A percentile compares a stretch with the other conserved stretches of the same genome.
These are phyloP conservation scores for Termitomyces sp. DNA, from an alignment of 768 basidiomycete species.

Conservation along the genomic window DNA sequence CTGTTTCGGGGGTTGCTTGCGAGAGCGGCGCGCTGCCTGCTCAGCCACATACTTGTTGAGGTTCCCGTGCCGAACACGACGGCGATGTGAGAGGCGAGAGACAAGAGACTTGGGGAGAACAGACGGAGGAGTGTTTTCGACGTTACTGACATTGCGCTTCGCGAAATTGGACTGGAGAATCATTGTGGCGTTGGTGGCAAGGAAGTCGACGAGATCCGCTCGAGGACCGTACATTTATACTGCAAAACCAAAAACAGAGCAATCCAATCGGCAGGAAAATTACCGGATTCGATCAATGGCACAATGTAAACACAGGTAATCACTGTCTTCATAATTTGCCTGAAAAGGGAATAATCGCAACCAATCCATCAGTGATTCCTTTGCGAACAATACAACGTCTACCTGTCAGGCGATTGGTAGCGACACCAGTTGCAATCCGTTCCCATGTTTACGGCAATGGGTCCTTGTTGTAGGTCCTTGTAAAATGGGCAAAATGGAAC, in stretches of 20 bases:
- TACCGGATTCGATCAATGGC: not conserved
- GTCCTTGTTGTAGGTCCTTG: not conserved
- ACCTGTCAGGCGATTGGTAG: not conserved
- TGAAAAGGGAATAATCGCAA: not conserved
- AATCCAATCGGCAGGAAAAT: conserved; percentile 9
- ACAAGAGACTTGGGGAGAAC: conserved; percentile 16
- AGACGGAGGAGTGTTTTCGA: conserved; percentile 33
- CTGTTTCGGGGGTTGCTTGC: conserved; percentile 19
- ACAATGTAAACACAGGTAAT: not conserved
- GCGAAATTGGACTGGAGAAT: conserved; percentile 20
- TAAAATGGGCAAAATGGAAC: not conserved
- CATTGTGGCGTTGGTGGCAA: conserved; percentile 22
- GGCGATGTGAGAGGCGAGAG: conserved; percentile 27
- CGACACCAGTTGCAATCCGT: not conserved
- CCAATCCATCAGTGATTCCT: conserved; percentile 8
- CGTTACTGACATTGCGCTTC: conserved; percentile 19
- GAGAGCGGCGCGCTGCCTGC: conserved; percentile 35
- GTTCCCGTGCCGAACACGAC: conserved; percentile 32
- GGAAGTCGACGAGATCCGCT: not conserved
- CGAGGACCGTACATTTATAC: conserved; percentile 1
- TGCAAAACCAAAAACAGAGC: not conserved
- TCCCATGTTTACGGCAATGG: not conserved
- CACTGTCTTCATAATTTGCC: not conserved
- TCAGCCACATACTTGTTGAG: conserved; percentile 30
- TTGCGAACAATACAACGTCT: not conserved